These are phyloP conservation scores for Sideroxylon spinosum DNA, from an alignment of 179 eudicot species.

Conservation along the genomic window DNA sequence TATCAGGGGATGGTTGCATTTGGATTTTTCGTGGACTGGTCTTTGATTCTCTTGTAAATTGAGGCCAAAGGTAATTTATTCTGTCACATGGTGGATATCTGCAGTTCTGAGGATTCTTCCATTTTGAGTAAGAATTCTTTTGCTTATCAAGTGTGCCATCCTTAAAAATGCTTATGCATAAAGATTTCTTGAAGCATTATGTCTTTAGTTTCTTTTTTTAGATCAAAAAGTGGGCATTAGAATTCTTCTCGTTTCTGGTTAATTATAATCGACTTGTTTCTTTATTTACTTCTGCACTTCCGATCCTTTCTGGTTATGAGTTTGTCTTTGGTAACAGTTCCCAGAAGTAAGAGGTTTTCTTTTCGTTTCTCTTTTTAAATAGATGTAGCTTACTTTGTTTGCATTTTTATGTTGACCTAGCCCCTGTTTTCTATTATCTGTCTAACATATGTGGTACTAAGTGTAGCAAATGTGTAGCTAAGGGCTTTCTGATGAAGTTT, in stretches of 20 bases:
- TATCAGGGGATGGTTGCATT: not conserved
- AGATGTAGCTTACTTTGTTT: not conserved
- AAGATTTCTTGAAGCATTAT: not conserved
- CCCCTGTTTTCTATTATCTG: not conserved
- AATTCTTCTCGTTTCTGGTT: not conserved
- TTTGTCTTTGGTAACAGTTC: not conserved
- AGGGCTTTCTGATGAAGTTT: too few species aligned
- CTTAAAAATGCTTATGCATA: not conserved
- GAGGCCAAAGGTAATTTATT: constrained; percentile 11
- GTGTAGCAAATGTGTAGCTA: not conserved
- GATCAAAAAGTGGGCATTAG: too few species aligned
- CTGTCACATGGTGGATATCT: constrained; percentile 15
- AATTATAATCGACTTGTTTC: not conserved
- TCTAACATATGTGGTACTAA: not conserved
- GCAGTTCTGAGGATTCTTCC: constrained; percentile 18
- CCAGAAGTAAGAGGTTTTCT: not conserved
- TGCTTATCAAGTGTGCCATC: not conserved
- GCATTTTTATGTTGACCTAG: not conserved
- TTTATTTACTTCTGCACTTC: not conserved
- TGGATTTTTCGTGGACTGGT: not conserved
- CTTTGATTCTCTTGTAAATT: constrained; percentile 8
- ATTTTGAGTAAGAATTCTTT: constrained; percentile 17
- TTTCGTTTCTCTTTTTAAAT: not conserved
- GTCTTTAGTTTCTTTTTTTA: not conserved
- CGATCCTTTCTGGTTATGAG: not conserved